Conservation (phyloP, 305 asterid genomes). For the Fraxinus dipetala region DNA sequence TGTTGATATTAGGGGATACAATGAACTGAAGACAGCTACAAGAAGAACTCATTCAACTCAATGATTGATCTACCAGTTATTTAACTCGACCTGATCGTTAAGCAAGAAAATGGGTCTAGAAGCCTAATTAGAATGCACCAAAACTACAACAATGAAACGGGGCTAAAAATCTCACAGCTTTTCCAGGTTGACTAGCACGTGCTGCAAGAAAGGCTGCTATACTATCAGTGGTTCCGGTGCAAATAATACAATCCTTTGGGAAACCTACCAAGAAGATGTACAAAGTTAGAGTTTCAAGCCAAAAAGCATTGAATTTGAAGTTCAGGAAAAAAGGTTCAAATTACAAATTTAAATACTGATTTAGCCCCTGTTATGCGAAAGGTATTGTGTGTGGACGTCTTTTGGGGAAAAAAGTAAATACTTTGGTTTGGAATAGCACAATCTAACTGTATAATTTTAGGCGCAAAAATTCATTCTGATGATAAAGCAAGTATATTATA, state of each 20-base stretch:
- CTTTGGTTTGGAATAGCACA: background rate
- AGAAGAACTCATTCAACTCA: background rate
- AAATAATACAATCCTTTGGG: slow-evolving; percentile 62
- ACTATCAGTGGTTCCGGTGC: slow-evolving; percentile 96
- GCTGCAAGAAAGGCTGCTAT: slow-evolving; percentile 94
- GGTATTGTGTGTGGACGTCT: background rate
- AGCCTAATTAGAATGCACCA: background rate
- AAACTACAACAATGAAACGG: background rate
- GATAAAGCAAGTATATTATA: background rate
- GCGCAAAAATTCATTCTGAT: background rate
- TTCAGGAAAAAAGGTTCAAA: background rate
- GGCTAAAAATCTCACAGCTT: slow-evolving; percentile 58
- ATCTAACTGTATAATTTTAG: background rate
- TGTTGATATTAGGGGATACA: background rate
- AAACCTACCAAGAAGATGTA: slow-evolving; percentile 47
- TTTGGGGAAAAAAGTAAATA: background rate
- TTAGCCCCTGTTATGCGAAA: background rate
- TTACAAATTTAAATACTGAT: background rate
- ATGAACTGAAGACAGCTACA: background rate
- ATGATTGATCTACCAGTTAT: background rate
- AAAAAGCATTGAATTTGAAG: background rate
- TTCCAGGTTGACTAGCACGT: slow-evolving; percentile 76
- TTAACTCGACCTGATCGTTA: background rate
- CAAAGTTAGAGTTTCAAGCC: slow-evolving; percentile 3
- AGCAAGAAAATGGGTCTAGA: background rate